Percentiles rank a stretch among this genome's conserved stretches.
These are phyloP conservation scores for Phaeosphaeria sp. DNA, from an alignment of 2,329 filamentous ascomycete genomes.

Conservation along the genomic window DNA sequence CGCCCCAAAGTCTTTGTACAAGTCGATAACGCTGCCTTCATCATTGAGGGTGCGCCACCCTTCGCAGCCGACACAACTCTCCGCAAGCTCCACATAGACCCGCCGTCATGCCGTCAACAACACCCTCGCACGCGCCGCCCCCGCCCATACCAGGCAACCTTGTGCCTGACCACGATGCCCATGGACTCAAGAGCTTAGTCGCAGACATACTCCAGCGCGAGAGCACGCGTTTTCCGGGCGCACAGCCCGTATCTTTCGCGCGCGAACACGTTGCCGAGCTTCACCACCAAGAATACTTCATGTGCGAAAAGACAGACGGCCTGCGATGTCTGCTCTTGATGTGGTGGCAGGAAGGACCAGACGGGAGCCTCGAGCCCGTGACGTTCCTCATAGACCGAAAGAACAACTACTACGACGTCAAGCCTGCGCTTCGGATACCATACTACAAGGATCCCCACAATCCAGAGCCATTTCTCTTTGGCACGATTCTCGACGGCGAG, in stretches of 20 bases:
- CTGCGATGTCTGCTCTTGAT: slow-evolving; percentile 95
- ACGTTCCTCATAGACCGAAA: slow-evolving; percentile 97
- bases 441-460: slow-evolving; percentile 65
- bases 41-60: neutral
- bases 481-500: slow-evolving; percentile 91
- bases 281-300: slow-evolving; percentile 85
- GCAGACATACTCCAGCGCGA: slow-evolving; percentile 75
- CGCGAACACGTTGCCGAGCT: slow-evolving; percentile 83
- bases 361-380: slow-evolving; percentile 47
- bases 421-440: slow-evolving; percentile 79
- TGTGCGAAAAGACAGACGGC: slow-evolving; percentile 98
- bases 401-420: slow-evolving; percentile 93
- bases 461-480: slow-evolving; percentile 70
- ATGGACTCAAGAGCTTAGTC: slow-evolving; percentile 73
- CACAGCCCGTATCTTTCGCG: slow-evolving; percentile 93
- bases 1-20: neutral
- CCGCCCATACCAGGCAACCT: slow-evolving; percentile 46
- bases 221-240: slow-evolving; percentile 77
- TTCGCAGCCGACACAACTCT: neutral
- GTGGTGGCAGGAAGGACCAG: slow-evolving; percentile 64
- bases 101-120: slow-evolving; percentile 26
- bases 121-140: slow-evolving; percentile 31
- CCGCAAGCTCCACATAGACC: neutral
- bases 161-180: slow-evolving; percentile 28
- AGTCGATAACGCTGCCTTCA: neutral